phyloP scores from a whole-genome alignment of 2,329 filamentous ascomycete species.

The Cladosporium sp. region DNA sequence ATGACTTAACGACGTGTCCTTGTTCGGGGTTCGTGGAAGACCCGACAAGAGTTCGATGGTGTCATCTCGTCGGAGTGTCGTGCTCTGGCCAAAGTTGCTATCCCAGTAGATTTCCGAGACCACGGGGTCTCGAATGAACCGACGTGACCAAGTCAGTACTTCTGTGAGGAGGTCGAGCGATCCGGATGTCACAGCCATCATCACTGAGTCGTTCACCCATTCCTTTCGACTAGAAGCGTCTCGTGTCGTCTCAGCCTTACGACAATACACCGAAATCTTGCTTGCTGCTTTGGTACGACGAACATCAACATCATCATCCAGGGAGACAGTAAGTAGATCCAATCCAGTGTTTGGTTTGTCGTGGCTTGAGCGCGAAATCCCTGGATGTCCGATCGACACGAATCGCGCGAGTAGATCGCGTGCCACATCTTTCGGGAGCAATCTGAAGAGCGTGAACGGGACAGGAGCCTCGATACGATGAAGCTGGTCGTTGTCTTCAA shows the following conservation, averaged over 20 bases:
- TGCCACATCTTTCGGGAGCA: background rate
- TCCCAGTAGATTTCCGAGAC: background rate
- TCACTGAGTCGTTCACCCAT: background rate
- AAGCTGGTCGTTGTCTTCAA: background rate
- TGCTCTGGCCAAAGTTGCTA: background rate
- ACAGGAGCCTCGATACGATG: background rate
- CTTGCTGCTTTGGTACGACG: background rate
- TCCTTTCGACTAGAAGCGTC: background rate
- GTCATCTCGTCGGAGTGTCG: background rate
- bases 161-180: constrained; percentile 29
- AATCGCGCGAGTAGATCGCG: background rate
- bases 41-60: background rate
- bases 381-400: too few relatives aligned
- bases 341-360: background rate
- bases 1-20: background rate
- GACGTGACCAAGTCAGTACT: constrained; percentile 32
- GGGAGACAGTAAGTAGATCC: background rate
- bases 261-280: background rate
- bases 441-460: background rate
- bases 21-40: background rate
- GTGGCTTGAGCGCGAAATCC: background rate
- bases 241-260: background rate
- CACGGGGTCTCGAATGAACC: constrained; percentile 35
- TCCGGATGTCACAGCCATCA: constrained; percentile 21
- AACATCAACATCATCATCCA: background rate